Conservation (phyloP, 257 asterid species). For the Plantago ovata region DNA sequence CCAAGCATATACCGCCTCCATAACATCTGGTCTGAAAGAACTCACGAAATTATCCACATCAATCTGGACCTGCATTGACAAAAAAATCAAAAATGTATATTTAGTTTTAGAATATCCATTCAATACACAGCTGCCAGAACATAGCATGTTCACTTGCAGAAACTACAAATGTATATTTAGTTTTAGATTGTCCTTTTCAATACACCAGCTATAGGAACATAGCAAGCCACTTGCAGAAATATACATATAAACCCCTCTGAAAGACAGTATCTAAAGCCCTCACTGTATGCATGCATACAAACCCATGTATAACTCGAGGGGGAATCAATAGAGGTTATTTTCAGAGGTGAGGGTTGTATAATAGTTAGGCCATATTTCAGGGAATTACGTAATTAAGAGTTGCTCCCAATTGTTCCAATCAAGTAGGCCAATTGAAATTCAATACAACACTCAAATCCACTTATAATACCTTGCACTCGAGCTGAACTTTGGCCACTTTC, state of each 20-base stretch:
- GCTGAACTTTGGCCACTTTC: conserved; percentile 90
- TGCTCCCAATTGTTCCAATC: background rate
- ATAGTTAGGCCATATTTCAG: background rate
- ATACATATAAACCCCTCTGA: too few relatives aligned
- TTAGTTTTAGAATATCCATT: background rate
- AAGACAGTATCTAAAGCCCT: too few relatives aligned
- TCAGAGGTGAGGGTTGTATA: too few relatives aligned
- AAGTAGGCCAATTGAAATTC: background rate
- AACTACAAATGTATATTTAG: background rate
- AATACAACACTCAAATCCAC: background rate
- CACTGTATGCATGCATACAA: too few relatives aligned
- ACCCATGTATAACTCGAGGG: too few relatives aligned
- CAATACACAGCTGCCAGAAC: background rate
- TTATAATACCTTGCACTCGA: conserved; percentile 88
- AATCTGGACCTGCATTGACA: conserved; percentile 58
- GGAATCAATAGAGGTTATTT: too few relatives aligned
- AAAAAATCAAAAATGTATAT: conserved; percentile 1
- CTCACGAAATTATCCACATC: conserved; percentile 87
- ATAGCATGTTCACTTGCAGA: background rate
- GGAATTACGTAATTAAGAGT: background rate
- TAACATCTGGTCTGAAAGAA: conserved; percentile 89
- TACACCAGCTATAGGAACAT: too few relatives aligned
- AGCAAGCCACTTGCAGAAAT: too few relatives aligned
- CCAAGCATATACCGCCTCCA: conserved; percentile 97
- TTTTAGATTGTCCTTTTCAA: too few relatives aligned